phyloP scores from a whole-genome alignment of 306 rosid species.

The Pueraria montana region DNA sequence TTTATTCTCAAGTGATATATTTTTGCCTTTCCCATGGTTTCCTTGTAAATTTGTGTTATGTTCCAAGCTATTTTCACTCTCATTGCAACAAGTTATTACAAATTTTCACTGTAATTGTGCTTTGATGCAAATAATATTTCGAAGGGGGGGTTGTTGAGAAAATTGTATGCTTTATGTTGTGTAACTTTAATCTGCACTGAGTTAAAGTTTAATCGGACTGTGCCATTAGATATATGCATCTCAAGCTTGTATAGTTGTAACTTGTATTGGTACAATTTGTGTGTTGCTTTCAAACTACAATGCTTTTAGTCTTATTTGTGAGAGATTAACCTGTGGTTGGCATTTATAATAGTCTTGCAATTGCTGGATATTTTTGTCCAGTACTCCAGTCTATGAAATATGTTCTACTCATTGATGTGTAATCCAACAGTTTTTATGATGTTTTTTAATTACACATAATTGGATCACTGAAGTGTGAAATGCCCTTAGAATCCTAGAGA shows the following conservation, averaged over 20 bases:
- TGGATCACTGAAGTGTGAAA: slow-evolving; percentile 51
- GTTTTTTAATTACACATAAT: slow-evolving; percentile 24
- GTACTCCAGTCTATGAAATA: slow-evolving; percentile 12
- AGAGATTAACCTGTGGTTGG: neutral
- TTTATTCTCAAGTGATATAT: slow-evolving; percentile 30
- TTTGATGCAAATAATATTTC: slow-evolving; percentile 31
- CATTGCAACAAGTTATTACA: slow-evolving; percentile 1
- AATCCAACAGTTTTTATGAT: slow-evolving; percentile 1
- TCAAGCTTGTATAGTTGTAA: no score
- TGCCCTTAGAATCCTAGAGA: slow-evolving; percentile 69
- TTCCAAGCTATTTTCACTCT: slow-evolving; percentile 24
- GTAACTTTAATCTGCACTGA: slow-evolving; percentile 3
- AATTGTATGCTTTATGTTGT: slow-evolving; percentile 10
- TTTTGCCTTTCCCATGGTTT: slow-evolving; percentile 36
- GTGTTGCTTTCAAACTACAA: slow-evolving; percentile 20
- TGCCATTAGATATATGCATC: neutral
- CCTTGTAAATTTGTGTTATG: slow-evolving; percentile 13
- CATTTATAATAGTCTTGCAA: slow-evolving; percentile 21
- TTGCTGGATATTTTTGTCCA: slow-evolving; percentile 16
- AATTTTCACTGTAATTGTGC: slow-evolving; percentile 7
- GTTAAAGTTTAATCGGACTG: slow-evolving; percentile 5
- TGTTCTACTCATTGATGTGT: slow-evolving; percentile 18
- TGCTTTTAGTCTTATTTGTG: neutral
- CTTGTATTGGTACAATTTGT: neutral
- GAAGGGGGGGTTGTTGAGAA: neutral